Percentiles rank a stretch among this genome's conserved stretches.
phyloP scores from a whole-genome alignment of 192 early-diverging fungal genomes.

The Mortierella antarctica region DNA sequence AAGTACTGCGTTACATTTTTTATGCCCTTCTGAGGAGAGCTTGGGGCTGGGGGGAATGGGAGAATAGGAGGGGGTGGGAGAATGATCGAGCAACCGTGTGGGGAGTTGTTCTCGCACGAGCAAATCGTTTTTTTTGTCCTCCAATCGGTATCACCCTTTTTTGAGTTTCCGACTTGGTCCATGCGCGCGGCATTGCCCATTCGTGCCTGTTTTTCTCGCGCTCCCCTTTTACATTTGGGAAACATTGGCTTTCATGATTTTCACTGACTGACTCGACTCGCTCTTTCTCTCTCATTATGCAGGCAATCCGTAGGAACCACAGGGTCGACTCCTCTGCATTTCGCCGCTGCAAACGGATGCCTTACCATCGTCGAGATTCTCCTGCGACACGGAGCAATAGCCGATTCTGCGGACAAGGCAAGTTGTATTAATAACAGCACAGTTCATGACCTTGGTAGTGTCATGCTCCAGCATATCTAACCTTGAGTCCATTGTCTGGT shows the following conservation, averaged over 20 bases:
- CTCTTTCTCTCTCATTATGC: neutral
- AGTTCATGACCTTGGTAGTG: neutral
- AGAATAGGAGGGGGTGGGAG: too few relatives aligned
- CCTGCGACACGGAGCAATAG: constrained; percentile 67
- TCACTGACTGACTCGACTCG: neutral
- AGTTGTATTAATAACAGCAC: neutral
- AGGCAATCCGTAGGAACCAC: constrained; percentile 62
- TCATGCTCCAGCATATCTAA: neutral
- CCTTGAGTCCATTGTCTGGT: neutral
- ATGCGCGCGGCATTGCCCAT: constrained; percentile 4
- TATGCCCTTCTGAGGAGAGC: too few relatives aligned
- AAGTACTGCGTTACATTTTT: too few relatives aligned
- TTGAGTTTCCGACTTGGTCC: constrained; percentile 14
- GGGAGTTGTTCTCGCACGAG: constrained; percentile 25
- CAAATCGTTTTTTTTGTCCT: neutral
- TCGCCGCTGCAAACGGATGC: constrained; percentile 83
- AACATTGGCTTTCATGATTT: neutral
- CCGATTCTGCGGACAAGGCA: constrained; percentile 69
- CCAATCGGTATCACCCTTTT: neutral
- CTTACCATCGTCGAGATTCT: constrained; percentile 68
- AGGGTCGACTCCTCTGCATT: constrained; percentile 84
- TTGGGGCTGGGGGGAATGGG: too few relatives aligned
- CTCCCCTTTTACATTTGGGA: neutral
- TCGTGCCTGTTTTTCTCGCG: neutral
- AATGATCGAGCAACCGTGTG: too few relatives aligned